phyloP scores from a whole-genome alignment of 805 yeast species.

The Tanozyma kutaoensis region DNA sequence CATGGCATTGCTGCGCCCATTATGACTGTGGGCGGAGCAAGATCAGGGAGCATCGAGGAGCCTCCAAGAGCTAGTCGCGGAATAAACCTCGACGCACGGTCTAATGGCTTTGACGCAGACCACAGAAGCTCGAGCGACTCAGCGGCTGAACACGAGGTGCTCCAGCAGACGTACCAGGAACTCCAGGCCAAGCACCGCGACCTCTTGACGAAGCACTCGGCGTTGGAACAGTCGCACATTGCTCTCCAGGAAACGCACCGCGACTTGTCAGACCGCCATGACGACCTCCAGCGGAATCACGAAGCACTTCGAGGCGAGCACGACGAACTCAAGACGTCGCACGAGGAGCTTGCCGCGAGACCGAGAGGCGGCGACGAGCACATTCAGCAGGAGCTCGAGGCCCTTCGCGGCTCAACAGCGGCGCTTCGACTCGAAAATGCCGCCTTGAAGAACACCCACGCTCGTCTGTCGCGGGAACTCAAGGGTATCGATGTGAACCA shows the following conservation, averaged over 20 bases:
- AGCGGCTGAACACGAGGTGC: too few relatives aligned
- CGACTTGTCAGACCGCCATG: slow-evolving; percentile 1
- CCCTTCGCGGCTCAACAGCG: slow-evolving; percentile 16
- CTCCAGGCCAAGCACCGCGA: background rate
- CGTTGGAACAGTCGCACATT: slow-evolving; percentile 12
- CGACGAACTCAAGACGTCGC: background rate
- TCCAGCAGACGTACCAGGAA: too few relatives aligned
- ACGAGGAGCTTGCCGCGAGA: background rate
- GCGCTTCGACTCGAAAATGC: slow-evolving; percentile 24
- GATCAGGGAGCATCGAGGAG: too few relatives aligned
- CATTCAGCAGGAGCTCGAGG: slow-evolving; percentile 11
- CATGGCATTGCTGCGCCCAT: too few relatives aligned
- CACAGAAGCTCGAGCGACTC: too few relatives aligned
- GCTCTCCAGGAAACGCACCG: too few relatives aligned
- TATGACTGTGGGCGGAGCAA: too few relatives aligned
- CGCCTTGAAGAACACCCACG: slow-evolving; percentile 14
- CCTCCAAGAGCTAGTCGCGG: too few relatives aligned
- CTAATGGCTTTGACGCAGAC: too few relatives aligned
- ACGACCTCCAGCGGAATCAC: slow-evolving; percentile 1
- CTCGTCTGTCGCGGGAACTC: background rate
- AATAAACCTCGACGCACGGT: too few relatives aligned
- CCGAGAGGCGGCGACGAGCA: background rate
- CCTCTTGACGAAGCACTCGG: slow-evolving; percentile 3
- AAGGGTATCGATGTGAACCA: background rate
- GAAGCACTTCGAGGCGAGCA: slow-evolving; percentile 1